These are phyloP conservation scores for Trichophyton rubrum DNA, from an alignment of 2,329 filamentous ascomycete species.

Conservation along the genomic window DNA sequence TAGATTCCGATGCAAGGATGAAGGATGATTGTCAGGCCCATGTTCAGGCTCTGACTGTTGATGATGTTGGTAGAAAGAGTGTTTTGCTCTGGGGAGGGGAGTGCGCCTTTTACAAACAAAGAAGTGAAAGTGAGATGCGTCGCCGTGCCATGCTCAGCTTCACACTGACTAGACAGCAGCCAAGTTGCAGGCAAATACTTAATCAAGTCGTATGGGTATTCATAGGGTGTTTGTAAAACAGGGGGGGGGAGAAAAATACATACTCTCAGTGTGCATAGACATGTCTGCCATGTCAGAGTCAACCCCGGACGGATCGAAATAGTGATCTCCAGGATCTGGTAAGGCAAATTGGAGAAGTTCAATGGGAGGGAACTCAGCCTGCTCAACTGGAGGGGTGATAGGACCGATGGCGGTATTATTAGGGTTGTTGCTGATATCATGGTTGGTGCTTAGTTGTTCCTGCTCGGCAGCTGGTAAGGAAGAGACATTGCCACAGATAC, in stretches of 20 bases:
- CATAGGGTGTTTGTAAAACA: constrained; percentile 3
- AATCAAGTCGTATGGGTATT: neutral
- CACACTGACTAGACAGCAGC: neutral
- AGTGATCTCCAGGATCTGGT: constrained; percentile 4
- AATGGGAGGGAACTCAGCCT: neutral
- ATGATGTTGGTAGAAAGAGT: neutral
- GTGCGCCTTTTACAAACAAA: neutral
- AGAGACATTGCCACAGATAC: neutral
- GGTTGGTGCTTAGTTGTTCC: neutral
- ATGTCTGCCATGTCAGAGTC: constrained; percentile 4
- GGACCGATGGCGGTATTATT: neutral
- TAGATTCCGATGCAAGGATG: constrained; percentile 9
- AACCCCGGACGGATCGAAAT: neutral
- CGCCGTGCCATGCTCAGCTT: neutral
- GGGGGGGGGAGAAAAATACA: constrained; percentile 5
- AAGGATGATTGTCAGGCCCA: neutral
- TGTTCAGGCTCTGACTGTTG: neutral
- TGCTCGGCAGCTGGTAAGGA: neutral
- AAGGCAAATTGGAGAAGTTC: neutral
- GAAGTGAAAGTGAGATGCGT: neutral
- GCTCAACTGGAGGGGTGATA: neutral
- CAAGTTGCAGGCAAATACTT: neutral
- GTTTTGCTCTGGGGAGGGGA: neutral
- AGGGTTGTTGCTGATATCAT: neutral
- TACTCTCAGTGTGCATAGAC: constrained; percentile 14